Evolutionary conservation across 2,329 filamentous ascomycete species (phyloP), one percentile per base, ranked within the genome.

Genomic region (Aspergillus sp.): DNA sequence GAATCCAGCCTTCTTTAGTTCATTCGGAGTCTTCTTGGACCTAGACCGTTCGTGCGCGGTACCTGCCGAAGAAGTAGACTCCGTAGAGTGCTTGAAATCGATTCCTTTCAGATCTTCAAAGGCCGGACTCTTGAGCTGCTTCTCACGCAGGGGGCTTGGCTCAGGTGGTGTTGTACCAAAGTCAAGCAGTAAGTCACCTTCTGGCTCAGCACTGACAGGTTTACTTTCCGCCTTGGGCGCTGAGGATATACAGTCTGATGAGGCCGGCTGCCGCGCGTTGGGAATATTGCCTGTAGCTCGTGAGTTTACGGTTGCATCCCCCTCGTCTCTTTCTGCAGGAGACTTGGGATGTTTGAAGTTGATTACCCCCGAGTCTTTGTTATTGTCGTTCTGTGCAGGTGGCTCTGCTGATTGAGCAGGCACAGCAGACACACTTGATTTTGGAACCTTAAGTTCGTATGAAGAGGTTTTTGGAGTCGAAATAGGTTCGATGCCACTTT

Each of bases 31-130:
- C 8, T 32, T 32, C 8, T 32, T 9, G 19, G 19, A 19, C 1
- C 19, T 19, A 19, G 19, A 19, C 19, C 19, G 19, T 19, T 19
- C 19, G 19, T 19, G 19, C 19, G 19, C 19, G 19, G 2, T 19
- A 19, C 19, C 19, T 19, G 19, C 19, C 5, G 30, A 32, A 28
- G 36, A 7, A 39, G 26, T 26, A 8, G 36, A 8, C 8, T 39
- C 36, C 12, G 5, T 5, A 8, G 36, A 9, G 27, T 42, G 40
- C 19, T 42, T 27, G 36, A 59, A 59, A 9, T 56, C 49, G 19
- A 62, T 40, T 2, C 55, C 58, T 48, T 55, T 42, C 28, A 58
- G 36, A 29, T 59, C 57, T 47, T 50, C 41, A 29, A 55, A 29
- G 2, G 50, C 49, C 39, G 55, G 52, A 26, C 51, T 56, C 42